Conservation (phyloP, 179 eudicot genomes). For the Patellifolia procumbens region DNA sequence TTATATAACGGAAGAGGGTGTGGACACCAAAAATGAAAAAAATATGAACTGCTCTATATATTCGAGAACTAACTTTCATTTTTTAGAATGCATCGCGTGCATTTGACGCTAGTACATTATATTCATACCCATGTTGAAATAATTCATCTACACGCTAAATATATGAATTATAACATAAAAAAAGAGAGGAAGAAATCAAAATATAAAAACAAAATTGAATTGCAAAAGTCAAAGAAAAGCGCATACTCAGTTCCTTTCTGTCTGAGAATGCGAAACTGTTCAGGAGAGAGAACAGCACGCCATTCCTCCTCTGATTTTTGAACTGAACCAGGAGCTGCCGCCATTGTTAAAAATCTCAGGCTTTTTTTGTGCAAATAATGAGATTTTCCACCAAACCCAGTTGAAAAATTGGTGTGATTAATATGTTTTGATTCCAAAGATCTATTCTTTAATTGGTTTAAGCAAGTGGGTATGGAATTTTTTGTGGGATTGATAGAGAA, state of each 20-base stretch:
- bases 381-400: constrained; percentile 37
- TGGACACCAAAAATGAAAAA: too few species aligned
- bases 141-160: not conserved
- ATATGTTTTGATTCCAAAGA: constrained; percentile 24
- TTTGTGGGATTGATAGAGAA: constrained; percentile 1
- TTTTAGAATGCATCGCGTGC: too few species aligned
- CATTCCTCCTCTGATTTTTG: constrained; percentile 94
- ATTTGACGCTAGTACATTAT: not conserved
- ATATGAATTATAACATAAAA: not conserved
- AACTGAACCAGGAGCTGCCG: constrained; percentile 47
- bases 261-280: constrained; percentile 84
- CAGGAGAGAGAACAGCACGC: constrained; percentile 88
- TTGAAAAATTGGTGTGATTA: constrained; percentile 13
- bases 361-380: constrained; percentile 27
- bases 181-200: too few species aligned
- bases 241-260: constrained; percentile 87
- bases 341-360: constrained; percentile 57
- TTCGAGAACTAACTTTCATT: too few species aligned
- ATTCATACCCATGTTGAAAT: not conserved
- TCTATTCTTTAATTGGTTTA: constrained; percentile 20
- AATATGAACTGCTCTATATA: too few species aligned
- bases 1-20: too few species aligned
- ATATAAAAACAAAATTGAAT: not conserved
- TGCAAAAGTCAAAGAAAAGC: not conserved
- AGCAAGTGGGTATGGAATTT: constrained; percentile 29